Evolutionary conservation across 148 eudicot species (phyloP).

Genomic region (Cornus suecica): DNA sequence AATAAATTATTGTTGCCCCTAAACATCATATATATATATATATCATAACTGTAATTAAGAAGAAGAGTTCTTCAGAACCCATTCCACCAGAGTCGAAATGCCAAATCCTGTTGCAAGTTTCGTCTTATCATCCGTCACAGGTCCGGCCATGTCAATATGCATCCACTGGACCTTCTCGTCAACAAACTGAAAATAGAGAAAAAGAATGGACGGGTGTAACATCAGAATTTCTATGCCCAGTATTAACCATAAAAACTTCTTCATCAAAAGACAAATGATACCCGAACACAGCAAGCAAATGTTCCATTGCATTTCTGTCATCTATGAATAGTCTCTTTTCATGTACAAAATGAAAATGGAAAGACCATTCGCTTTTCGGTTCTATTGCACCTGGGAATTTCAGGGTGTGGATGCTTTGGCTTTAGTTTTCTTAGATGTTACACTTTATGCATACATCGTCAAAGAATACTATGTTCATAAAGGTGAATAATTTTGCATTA

Average conservation of each 20-base stretch:
- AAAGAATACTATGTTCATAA: not conserved
- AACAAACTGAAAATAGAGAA: slow-evolving; percentile 59
- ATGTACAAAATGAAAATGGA: not conserved
- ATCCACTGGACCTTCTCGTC: slow-evolving; percentile 97
- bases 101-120: slow-evolving; percentile 89
- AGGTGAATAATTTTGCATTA: too few relatives aligned
- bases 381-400: not conserved
- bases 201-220: not conserved
- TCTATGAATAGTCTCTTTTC: not conserved
- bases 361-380: not conserved
- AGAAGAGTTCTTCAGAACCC: slow-evolving; percentile 88
- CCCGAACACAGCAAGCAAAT: not conserved
- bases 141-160: slow-evolving; percentile 99
- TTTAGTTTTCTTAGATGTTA: not conserved
- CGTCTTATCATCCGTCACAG: slow-evolving; percentile 88
- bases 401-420: not conserved
- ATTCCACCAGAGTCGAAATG: slow-evolving; percentile 85
- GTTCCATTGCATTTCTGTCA: not conserved
- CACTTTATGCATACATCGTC: not conserved
- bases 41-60: slow-evolving; percentile 9
- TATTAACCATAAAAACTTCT: not conserved
- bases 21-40: not conserved
- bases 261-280: not conserved
- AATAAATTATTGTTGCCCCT: not conserved
- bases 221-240: not conserved